Conservation (phyloP, 1,284 basidiomycete genomes). For the Apiotrichum gracile region DNA sequence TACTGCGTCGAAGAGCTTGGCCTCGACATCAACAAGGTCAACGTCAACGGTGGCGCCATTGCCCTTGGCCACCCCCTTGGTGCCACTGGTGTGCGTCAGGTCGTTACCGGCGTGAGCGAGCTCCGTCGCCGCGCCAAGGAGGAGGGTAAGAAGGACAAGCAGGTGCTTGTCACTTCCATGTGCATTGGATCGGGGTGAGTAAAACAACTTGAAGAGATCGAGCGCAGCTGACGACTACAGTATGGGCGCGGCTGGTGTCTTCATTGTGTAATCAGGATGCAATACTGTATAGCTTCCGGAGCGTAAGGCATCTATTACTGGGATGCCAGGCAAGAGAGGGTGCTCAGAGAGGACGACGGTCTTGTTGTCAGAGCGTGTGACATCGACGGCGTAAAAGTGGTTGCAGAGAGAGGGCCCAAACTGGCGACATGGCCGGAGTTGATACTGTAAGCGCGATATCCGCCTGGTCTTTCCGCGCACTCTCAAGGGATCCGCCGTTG, state of each 20-base stretch:
- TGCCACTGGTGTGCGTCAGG: conserved; percentile 25
- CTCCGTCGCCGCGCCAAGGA: conserved; percentile 21
- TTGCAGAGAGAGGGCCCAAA: too few species aligned
- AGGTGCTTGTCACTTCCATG: conserved; percentile 26
- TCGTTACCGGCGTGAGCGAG: conserved; percentile 27
- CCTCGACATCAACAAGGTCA: conserved; percentile 69
- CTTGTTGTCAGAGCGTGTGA: too few species aligned
- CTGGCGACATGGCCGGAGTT: too few species aligned
- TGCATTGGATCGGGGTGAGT: conserved; percentile 26
- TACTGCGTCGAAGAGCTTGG: conserved; percentile 67
- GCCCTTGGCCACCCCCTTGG: conserved; percentile 22
- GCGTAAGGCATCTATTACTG: too few species aligned
- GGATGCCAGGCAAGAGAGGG: too few species aligned
- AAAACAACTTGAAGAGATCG: background rate
- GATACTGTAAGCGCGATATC: too few species aligned
- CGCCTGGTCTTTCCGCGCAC: too few species aligned
- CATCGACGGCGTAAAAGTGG: too few species aligned
- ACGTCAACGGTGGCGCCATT: conserved; percentile 67
- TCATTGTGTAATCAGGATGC: conserved; percentile 18
- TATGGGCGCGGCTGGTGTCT: conserved; percentile 25
- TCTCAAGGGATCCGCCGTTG: too few species aligned
- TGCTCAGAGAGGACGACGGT: too few species aligned
- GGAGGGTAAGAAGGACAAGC: conserved; percentile 4
- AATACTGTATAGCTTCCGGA: background rate
- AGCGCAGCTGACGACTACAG: background rate